A percentile compares a stretch with the other conserved stretches of the same genome.
Conservation (phyloP, 2,329 filamentous ascomycete species). For the Trichophyton rubrum region DNA sequence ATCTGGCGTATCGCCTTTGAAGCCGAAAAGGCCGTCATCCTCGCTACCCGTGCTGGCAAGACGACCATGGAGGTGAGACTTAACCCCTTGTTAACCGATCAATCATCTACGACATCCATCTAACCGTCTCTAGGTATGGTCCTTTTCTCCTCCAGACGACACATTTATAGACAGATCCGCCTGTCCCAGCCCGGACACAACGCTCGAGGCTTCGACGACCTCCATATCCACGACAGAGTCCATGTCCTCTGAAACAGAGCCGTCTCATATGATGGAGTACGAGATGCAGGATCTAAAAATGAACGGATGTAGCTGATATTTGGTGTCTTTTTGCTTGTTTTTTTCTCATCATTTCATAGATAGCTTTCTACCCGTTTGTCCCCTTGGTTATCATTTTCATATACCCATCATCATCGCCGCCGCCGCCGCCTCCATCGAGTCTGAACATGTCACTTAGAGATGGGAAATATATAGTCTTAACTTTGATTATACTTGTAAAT, state of each 20-base stretch:
- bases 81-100: neutral
- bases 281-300: slow-evolving; percentile 10
- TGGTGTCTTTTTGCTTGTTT: no score
- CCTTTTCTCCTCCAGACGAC: slow-evolving; percentile 77
- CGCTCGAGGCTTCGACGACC: slow-evolving; percentile 2
- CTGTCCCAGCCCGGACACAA: slow-evolving; percentile 2
- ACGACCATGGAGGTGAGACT: slow-evolving; percentile 84
- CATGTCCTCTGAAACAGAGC: neutral
- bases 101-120: neutral
- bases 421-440: neutral
- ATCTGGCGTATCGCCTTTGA: slow-evolving; percentile 98
- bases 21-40: slow-evolving; percentile 93
- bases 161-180: slow-evolving; percentile 17
- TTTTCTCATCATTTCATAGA: no score
- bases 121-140: slow-evolving; percentile 62
- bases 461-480: neutral
- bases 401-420: neutral
- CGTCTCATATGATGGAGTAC: neutral
- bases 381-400: neutral
- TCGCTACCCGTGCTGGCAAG: slow-evolving; percentile 70
- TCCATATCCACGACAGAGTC: neutral
- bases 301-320: slow-evolving; percentile 4
- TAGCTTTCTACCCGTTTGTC: neutral
- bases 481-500: neutral
- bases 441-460: neutral